Conservation (phyloP, 345 rosid species). For the Acer yangbiense region DNA sequence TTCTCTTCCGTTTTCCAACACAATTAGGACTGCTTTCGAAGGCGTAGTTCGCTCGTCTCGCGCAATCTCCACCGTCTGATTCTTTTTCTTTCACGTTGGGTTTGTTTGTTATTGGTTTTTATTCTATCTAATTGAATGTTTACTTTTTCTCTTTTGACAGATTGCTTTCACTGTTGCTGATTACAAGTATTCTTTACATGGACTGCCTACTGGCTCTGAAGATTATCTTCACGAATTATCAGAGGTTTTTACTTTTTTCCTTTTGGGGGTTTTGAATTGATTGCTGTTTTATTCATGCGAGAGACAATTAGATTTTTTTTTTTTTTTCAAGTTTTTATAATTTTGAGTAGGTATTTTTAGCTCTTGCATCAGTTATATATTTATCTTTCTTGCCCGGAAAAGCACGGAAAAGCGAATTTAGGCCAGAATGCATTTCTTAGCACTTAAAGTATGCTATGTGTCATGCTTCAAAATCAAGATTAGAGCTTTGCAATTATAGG, state of each 20-base stretch:
- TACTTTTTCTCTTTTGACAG: conserved; percentile 31
- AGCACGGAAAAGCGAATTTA: too few species aligned
- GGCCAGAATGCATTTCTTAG: too few species aligned
- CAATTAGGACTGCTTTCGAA: conserved; percentile 33
- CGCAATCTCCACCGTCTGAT: conserved; percentile 52
- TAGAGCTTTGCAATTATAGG: too few species aligned
- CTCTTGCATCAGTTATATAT: too few species aligned
- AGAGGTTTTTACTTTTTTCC: conserved; percentile 47
- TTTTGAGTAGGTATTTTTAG: too few species aligned
- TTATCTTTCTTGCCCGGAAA: too few species aligned
- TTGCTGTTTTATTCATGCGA: too few species aligned
- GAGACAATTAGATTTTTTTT: too few species aligned
- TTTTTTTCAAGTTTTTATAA: too few species aligned
- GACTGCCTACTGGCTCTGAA: conserved; percentile 44
- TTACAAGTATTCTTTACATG: conserved; percentile 58
- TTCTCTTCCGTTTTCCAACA: conserved; percentile 28
- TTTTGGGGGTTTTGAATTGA: not conserved
- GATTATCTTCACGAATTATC: conserved; percentile 51
- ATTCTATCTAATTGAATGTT: not conserved
- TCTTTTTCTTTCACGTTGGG: not conserved
- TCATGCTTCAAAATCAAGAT: too few species aligned
- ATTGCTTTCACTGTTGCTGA: conserved; percentile 61
- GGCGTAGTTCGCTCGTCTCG: conserved; percentile 63
- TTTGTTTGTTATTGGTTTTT: not conserved
- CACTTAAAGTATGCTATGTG: too few species aligned